Conservation (phyloP, 1,284 basidiomycete genomes). For the Leccinum fallax region DNA sequence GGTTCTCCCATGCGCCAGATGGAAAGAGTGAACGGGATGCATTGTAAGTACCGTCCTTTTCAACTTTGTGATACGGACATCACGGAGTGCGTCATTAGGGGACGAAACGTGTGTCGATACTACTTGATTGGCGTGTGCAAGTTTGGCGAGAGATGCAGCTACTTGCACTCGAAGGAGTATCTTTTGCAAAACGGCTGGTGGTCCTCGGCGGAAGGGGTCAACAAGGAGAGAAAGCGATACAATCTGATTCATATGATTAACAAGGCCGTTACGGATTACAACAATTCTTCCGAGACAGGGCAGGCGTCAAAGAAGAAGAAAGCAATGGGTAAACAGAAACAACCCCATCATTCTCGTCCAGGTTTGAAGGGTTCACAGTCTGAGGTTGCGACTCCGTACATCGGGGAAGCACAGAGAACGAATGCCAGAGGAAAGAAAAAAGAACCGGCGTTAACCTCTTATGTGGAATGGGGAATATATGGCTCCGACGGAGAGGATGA, state of each 20-base stretch:
- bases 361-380: background rate
- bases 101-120: constrained; percentile 43
- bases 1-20: constrained; percentile 54
- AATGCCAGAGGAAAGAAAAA: background rate
- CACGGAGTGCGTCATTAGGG: constrained; percentile 22
- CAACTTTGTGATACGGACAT: background rate
- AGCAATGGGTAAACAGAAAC: constrained; percentile 5
- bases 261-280: background rate
- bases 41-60: constrained; percentile 40
- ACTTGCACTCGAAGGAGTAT: constrained; percentile 38
- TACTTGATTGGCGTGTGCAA: constrained; percentile 40
- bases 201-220: constrained; percentile 18
- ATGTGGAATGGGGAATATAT: background rate
- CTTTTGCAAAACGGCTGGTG: constrained; percentile 39
- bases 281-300: background rate
- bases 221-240: constrained; percentile 6
- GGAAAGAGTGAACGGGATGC: constrained; percentile 51
- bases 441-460: background rate
- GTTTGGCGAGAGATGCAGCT: constrained; percentile 38
- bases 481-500: constrained; percentile 5
- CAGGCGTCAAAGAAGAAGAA: constrained; percentile 8
- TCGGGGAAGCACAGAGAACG: background rate
- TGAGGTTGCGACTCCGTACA: background rate
- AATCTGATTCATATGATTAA: constrained; percentile 6
- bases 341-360: background rate